Base-by-base conservation (phyloP, 1,284 basidiomycete genomes). In the Boletus semigastroideus region DNA sequence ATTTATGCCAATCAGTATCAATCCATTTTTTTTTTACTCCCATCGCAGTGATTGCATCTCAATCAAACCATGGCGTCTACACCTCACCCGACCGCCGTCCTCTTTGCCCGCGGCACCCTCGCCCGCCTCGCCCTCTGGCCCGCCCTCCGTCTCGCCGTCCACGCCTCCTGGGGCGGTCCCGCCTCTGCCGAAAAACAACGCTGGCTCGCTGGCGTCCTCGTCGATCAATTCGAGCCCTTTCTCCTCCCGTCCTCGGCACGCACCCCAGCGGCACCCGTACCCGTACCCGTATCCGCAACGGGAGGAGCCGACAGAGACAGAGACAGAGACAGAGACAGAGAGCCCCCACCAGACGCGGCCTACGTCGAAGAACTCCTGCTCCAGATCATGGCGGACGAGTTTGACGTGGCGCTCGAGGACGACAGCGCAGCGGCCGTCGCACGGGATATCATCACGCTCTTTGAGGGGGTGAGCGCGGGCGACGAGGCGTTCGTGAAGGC, bases 301-400 rank as follows among this genome's bases (percentile, higher is more conserved):
- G n/a, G n/a, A n/a, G n/a, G n/a, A n/a, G n/a, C n/a, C n/a, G n/a
- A n/a, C n/a, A 17, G 36, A 17, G 22, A 22, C 4, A 19, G 5
- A 17, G 36, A 12, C 27, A 14, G 39, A 33, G 1, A 5, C 33
- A 39, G 19, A 6, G 19, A 13, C 1, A 14, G 4, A 13, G 42
- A 43, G 1, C 22, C 72, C 30, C 72, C 76, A 9, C 84, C 89
- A 1, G 92, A 94, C 61, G 78, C 77, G 19, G 75, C 83, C 61
- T 90, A 93, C 60, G 71, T 96, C 52, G 90, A 89, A 61, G 83
- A 90, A 49, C 75, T 88, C 59, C 75, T 96, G 14, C 74, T 88
- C 5, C 89, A 91, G 63, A 80, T 90, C 42, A 84, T 95, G 78
- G 76, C 78, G 16, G 91, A 95, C 62, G 93, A 94, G 64, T 96